Conservation (phyloP, 2,329 filamentous ascomycete genomes). For the Fulvia fulva region DNA sequence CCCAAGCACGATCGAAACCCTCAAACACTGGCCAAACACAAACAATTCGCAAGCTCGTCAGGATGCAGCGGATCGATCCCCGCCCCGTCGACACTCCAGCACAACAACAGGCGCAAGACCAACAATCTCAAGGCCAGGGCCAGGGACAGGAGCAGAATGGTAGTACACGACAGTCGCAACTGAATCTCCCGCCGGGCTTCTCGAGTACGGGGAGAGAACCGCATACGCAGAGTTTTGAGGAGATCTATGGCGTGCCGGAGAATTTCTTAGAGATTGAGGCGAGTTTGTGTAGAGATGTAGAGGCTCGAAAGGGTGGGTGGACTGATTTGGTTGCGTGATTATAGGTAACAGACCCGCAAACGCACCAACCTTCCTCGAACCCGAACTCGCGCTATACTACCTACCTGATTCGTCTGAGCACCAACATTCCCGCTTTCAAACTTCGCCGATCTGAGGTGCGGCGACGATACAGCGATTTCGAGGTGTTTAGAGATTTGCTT, state of each 20-base stretch:
- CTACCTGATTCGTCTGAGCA: constrained; percentile 96
- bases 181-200: constrained; percentile 30
- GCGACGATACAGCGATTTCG: constrained; percentile 94
- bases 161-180: not conserved
- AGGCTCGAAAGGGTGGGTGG: not conserved
- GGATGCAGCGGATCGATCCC: constrained; percentile 32
- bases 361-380: constrained; percentile 73
- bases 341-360: constrained; percentile 88
- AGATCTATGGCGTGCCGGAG: constrained; percentile 97
- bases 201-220: constrained; percentile 28
- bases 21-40: not conserved
- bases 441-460: constrained; percentile 79
- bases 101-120: constrained; percentile 6
- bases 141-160: constrained; percentile 3
- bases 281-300: constrained; percentile 6
- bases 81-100: constrained; percentile 17
- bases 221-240: constrained; percentile 79
- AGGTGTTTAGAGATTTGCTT: constrained; percentile 96
- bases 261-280: constrained; percentile 99
- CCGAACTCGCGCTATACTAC: constrained; percentile 73
- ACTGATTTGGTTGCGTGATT: not conserved
- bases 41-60: constrained; percentile 11
- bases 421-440: constrained; percentile 99
- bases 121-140: no score
- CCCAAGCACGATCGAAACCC: not conserved